Percentiles rank a stretch among this genome's conserved stretches.
Conservation (phyloP, 495 filamentous ascomycete genomes). For the Aspergillus steynii region DNA sequence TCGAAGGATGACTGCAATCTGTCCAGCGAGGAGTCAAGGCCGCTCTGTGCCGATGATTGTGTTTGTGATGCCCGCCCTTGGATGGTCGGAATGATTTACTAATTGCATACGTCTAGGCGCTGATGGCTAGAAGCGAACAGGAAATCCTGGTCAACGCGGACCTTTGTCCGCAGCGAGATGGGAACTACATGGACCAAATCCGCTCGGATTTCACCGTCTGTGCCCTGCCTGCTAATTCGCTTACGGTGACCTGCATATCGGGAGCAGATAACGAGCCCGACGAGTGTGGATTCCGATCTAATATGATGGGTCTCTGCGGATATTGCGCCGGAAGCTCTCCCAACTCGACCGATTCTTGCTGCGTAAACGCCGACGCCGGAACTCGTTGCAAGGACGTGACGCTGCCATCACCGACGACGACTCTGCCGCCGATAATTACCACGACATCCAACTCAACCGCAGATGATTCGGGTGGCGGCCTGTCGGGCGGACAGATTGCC, state of each 20-base stretch:
- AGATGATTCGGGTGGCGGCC: slow-evolving; percentile 39
- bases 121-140: slow-evolving; percentile 84
- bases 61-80: slow-evolving; percentile 49
- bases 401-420: slow-evolving; percentile 73
- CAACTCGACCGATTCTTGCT: slow-evolving; percentile 95
- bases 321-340: slow-evolving; percentile 81
- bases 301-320: slow-evolving; percentile 80
- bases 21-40: slow-evolving; percentile 60
- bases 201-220: slow-evolving; percentile 93
- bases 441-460: slow-evolving; percentile 46
- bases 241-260: slow-evolving; percentile 72
- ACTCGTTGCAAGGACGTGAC: slow-evolving; percentile 68
- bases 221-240: slow-evolving; percentile 73
- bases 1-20: slow-evolving; percentile 74
- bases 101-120: slow-evolving; percentile 56
- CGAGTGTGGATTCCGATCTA: slow-evolving; percentile 84
- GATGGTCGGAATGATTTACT: slow-evolving; percentile 2
- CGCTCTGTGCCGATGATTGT: slow-evolving; percentile 89
- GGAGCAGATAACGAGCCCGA: slow-evolving; percentile 78
- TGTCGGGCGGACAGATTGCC: slow-evolving; percentile 84
- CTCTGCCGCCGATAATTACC: slow-evolving; percentile 65
- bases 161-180: slow-evolving; percentile 65
- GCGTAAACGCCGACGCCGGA: slow-evolving; percentile 74
- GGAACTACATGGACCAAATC: slow-evolving; percentile 71
- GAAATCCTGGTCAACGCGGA: slow-evolving; percentile 72